Conservation (phyloP, 1,284 basidiomycete genomes). For the Ceratobasidium papillatum region DNA sequence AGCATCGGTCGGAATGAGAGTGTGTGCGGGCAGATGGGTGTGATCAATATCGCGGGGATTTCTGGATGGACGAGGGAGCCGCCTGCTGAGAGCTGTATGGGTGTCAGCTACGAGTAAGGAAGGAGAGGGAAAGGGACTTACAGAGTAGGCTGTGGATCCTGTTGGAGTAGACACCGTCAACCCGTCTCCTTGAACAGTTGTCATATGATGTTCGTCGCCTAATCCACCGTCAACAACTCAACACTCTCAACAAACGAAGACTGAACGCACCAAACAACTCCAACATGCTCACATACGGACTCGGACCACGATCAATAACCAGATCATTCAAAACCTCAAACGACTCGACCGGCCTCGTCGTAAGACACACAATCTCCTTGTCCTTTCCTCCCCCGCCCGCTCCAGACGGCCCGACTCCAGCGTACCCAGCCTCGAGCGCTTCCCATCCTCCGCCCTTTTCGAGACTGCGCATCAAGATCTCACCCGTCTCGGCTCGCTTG, state of each 20-base stretch:
- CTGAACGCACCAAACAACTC: conserved; percentile 88
- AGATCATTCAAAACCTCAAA: conserved; percentile 99
- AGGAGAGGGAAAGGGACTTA: conserved; percentile 55
- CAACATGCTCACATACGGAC: conserved; percentile 94
- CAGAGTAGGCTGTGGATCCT: conserved; percentile 97
- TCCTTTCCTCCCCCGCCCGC: conserved; percentile 68
- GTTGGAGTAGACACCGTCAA: conserved; percentile 96
- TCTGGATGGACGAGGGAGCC: conserved; percentile 98
- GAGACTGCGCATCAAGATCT: conserved; percentile 92
- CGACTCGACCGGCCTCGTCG: conserved; percentile 92
- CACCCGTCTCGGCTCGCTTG: conserved; percentile 89
- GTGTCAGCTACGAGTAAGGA: neutral
- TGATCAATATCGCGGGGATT: conserved; percentile 95
- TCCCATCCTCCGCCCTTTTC: conserved; percentile 89
- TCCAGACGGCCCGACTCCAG: conserved; percentile 53
- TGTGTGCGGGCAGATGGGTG: conserved; percentile 98
- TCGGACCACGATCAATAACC: conserved; percentile 97
- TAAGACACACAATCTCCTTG: conserved; percentile 98
- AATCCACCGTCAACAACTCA: conserved; percentile 40
- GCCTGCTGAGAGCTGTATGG: conserved; percentile 85
- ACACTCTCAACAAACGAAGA: conserved; percentile 21
- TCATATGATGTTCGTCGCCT: conserved; percentile 99
- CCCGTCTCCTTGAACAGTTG: conserved; percentile 98
- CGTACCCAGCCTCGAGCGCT: conserved; percentile 82
- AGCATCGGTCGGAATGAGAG: conserved; percentile 99